Evolutionary conservation across 345 rosid genomes (phyloP).

Genomic region (Brassica nigra): DNA sequence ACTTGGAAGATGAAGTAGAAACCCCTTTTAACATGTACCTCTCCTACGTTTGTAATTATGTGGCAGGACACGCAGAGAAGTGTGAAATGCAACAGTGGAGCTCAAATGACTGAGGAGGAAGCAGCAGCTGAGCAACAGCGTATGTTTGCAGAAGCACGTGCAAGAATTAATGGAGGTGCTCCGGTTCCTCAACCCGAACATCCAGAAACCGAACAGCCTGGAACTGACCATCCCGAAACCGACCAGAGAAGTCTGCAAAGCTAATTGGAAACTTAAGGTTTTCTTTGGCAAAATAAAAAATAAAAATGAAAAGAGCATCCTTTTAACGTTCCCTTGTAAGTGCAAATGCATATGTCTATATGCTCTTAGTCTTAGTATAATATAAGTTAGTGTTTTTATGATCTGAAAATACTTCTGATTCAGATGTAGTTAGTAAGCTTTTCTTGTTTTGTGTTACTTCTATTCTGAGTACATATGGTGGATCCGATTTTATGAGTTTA

Average conservation of each 20-base stretch:
- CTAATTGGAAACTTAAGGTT: conserved; percentile 43
- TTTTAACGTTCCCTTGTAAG: conserved; percentile 32
- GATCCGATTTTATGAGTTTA: not conserved
- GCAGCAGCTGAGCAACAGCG: conserved; percentile 98
- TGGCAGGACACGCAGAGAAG: conserved; percentile 94
- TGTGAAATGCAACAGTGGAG: conserved; percentile 86
- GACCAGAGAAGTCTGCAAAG: conserved; percentile 60
- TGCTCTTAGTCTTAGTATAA: conserved; percentile 28
- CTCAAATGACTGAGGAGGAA: conserved; percentile 95
- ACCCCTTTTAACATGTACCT: not conserved
- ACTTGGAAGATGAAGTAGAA: not conserved
- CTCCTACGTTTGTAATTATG: conserved; percentile 21
- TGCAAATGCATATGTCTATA: conserved; percentile 34
- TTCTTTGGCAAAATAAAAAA: not conserved
- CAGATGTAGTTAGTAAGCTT: conserved; percentile 38
- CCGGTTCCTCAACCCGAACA: conserved; percentile 56
- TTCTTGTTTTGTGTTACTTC: conserved; percentile 6
- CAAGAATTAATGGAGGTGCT: conserved; percentile 90
- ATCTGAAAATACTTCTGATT: conserved; percentile 13
- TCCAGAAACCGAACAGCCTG: conserved; percentile 77
- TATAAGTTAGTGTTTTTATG: conserved; percentile 14
- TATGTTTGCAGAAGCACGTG: conserved; percentile 99
- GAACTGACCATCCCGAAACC: conserved; percentile 27
- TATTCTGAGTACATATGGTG: conserved; percentile 13
- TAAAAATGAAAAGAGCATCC: not conserved